Conservation (phyloP, 345 rosid genomes). For the Ricinus communis region DNA sequence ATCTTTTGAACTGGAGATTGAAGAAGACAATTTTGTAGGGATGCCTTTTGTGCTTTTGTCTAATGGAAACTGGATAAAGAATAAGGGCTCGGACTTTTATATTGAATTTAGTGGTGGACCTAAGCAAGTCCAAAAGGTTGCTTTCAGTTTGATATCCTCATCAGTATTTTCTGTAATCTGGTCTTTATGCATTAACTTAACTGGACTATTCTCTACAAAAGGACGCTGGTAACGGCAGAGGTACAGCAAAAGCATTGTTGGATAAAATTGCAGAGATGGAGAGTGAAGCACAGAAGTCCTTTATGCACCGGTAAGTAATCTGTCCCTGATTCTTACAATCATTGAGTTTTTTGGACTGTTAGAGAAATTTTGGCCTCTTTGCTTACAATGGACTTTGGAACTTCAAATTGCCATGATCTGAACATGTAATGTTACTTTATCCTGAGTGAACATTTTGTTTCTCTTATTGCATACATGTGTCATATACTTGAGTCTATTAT, state of each 20-base stretch:
- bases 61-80: slow-evolving; percentile 80
- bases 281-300: slow-evolving; percentile 94
- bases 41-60: slow-evolving; percentile 87
- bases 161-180: slow-evolving; percentile 9
- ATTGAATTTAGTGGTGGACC: slow-evolving; percentile 52
- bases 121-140: slow-evolving; percentile 72
- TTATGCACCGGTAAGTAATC: slow-evolving; percentile 88
- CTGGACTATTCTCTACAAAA: slow-evolving; percentile 30
- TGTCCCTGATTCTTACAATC: not conserved
- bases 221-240: slow-evolving; percentile 80
- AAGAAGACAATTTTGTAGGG: slow-evolving; percentile 70
- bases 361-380: slow-evolving; percentile 2
- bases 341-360: slow-evolving; percentile 1
- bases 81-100: slow-evolving; percentile 74
- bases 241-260: slow-evolving; percentile 75
- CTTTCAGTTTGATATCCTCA: slow-evolving; percentile 22
- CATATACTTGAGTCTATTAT: not conserved
- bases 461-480: not conserved
- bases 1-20: slow-evolving; percentile 65
- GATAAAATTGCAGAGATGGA: slow-evolving; percentile 76
- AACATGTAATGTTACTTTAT: not conserved
- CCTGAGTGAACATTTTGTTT: not conserved
- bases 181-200: slow-evolving; percentile 2
- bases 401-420: not conserved
- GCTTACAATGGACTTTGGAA: not conserved